phyloP scores from a whole-genome alignment of 2,329 filamentous ascomycete genomes.

The Coniella lustricola region DNA sequence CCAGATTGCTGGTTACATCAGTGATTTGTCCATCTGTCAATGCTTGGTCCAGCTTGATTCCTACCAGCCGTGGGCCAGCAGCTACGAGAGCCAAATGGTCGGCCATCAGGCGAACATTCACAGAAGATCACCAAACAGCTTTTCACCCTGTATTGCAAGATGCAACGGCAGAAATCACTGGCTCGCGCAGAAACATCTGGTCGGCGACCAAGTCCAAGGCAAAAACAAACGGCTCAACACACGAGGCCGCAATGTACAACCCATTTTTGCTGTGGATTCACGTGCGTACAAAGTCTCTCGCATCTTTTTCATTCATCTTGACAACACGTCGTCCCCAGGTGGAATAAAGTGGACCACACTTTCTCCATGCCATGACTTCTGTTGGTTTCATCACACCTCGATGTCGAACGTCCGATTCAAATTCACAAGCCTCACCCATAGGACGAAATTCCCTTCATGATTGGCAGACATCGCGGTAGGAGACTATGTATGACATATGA shows the following conservation, averaged over 20 bases:
- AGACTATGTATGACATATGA: slow-evolving; percentile 43
- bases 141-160: no score
- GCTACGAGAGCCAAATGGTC: slow-evolving; percentile 27
- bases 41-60: slow-evolving; percentile 37
- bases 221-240: slow-evolving; percentile 19
- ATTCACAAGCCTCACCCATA: slow-evolving; percentile 55
- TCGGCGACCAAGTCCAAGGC: slow-evolving; percentile 11
- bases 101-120: slow-evolving; percentile 20
- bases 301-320: slow-evolving; percentile 34
- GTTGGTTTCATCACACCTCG: slow-evolving; percentile 38
- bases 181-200: no score
- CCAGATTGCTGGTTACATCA: slow-evolving; percentile 29
- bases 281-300: slow-evolving; percentile 29
- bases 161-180: no score
- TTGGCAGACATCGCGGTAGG: slow-evolving; percentile 40
- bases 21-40: slow-evolving; percentile 38
- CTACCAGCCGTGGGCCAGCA: slow-evolving; percentile 41
- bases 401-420: slow-evolving; percentile 43
- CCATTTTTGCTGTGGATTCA: slow-evolving; percentile 22
- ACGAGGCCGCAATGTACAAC: slow-evolving; percentile 3
- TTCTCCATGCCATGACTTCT: slow-evolving; percentile 42
- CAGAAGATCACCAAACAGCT: no score
- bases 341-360: slow-evolving; percentile 47
- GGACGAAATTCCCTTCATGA: slow-evolving; percentile 41
- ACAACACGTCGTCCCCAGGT: slow-evolving; percentile 29